Conservation (phyloP, 2,329 filamentous ascomycete species). For the Fusarium staphyleae region DNA sequence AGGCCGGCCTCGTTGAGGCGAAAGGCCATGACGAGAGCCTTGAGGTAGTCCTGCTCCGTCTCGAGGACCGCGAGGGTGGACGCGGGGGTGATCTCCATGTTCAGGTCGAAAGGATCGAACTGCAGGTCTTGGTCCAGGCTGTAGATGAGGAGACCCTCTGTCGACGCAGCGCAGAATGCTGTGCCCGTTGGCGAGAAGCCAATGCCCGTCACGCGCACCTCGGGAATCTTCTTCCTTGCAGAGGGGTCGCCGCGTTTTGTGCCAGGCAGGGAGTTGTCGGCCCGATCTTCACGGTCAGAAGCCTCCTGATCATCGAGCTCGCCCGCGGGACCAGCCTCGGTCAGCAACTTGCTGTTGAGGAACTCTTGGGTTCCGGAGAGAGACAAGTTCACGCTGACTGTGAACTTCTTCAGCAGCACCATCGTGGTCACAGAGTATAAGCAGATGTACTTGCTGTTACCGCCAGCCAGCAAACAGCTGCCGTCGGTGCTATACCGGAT, state of each 20-base stretch:
- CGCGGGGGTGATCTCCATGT: conserved; percentile 90
- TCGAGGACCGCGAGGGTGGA: conserved; percentile 76
- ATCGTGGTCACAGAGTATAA: conserved; percentile 94
- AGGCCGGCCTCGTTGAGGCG: conserved; percentile 87
- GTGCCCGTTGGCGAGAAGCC: conserved; percentile 89
- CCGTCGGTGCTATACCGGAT: conserved; percentile 94
- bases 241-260: conserved; percentile 87
- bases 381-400: conserved; percentile 94
- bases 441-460: conserved; percentile 98
- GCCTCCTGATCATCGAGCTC: conserved; percentile 89
- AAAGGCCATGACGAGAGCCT: conserved; percentile 96
- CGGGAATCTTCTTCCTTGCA: conserved; percentile 75
- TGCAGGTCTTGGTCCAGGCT: conserved; percentile 83
- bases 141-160: conserved; percentile 93
- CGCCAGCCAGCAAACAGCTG: conserved; percentile 85
- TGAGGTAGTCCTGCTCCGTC: conserved; percentile 79
- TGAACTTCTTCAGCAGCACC: conserved; percentile 92
- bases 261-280: conserved; percentile 81
- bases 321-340: conserved; percentile 83
- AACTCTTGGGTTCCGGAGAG: conserved; percentile 97
- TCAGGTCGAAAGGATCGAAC: conserved; percentile 96
- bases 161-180: conserved; percentile 92
- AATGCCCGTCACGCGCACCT: conserved; percentile 84
- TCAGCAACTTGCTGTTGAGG: conserved; percentile 89
- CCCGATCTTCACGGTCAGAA: conserved; percentile 85